Evolutionary conservation across 371 early-diverging fungal genomes (phyloP).

Genomic region (Dichotomocladium elegans): DNA sequence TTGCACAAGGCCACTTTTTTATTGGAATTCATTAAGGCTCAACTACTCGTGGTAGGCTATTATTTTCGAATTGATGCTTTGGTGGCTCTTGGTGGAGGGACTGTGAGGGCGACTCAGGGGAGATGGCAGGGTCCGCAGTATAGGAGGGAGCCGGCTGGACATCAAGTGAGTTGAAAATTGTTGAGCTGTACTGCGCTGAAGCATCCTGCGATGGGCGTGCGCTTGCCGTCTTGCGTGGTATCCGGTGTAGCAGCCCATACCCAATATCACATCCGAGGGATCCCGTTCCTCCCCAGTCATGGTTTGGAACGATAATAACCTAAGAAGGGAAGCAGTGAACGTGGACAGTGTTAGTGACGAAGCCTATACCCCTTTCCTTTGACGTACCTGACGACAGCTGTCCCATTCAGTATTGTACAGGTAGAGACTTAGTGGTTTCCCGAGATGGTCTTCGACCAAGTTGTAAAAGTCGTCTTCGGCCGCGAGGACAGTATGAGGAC

Average conservation of each 20-base stretch:
- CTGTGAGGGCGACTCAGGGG: background rate
- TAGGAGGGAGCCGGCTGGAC: background rate
- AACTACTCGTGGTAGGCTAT: no score
- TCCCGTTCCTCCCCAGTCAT: conserved; percentile 71
- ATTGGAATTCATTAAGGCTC: no score
- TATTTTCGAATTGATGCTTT: no score
- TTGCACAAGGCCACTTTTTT: background rate
- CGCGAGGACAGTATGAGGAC: conserved; percentile 49
- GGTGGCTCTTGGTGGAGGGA: background rate
- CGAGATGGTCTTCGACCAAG: conserved; percentile 51
- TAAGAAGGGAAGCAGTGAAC: background rate
- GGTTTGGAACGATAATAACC: conserved; percentile 65
- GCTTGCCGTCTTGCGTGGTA: conserved; percentile 8
- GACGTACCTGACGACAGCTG: conserved; percentile 56
- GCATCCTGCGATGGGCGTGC: conserved; percentile 4
- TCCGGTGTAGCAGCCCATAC: conserved; percentile 32
- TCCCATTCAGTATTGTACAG: conserved; percentile 67
- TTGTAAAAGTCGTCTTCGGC: conserved; percentile 62
- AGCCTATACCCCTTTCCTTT: background rate
- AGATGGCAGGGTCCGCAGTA: background rate
- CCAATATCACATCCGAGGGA: conserved; percentile 70
- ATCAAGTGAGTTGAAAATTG: conserved; percentile 12
- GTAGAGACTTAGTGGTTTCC: conserved; percentile 54
- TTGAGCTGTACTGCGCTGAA: conserved; percentile 6
- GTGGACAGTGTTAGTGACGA: background rate